These are phyloP conservation scores for Capsicum pubescens DNA, from an alignment of 257 asterid genomes.

Conservation along the genomic window DNA sequence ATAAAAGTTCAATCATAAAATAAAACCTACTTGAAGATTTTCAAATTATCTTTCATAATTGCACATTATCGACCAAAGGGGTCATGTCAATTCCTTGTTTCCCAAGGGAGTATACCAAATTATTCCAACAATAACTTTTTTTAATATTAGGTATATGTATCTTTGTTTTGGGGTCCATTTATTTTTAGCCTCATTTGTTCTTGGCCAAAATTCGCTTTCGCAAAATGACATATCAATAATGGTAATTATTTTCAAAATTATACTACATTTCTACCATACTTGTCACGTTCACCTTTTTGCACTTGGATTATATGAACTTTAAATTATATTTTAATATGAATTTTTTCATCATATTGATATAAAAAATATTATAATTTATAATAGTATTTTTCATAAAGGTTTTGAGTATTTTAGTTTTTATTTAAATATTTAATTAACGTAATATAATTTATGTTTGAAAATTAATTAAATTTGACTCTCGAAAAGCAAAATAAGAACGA, in stretches of 20 bases:
- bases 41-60: background rate
- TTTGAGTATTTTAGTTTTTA: background rate
- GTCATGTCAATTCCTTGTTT: constrained; percentile 1
- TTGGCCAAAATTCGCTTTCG: too few species aligned
- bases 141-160: background rate
- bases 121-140: background rate
- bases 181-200: background rate
- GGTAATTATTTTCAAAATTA: too few species aligned
- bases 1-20: too few species aligned
- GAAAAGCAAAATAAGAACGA: background rate
- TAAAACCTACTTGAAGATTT: too few species aligned
- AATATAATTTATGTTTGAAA: background rate
- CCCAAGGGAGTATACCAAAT: constrained; percentile 4
- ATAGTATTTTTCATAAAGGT: background rate
- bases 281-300: background rate
- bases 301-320: background rate
- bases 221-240: too few species aligned
- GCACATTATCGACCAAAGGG: background rate
- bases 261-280: too few species aligned
- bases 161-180: background rate
- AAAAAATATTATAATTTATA: background rate
- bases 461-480: background rate
- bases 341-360: background rate
- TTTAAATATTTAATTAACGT: background rate
- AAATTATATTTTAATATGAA: background rate